These are phyloP conservation scores for Arctium minus DNA, from an alignment of 129 eudicot species.

Conservation along the genomic window DNA sequence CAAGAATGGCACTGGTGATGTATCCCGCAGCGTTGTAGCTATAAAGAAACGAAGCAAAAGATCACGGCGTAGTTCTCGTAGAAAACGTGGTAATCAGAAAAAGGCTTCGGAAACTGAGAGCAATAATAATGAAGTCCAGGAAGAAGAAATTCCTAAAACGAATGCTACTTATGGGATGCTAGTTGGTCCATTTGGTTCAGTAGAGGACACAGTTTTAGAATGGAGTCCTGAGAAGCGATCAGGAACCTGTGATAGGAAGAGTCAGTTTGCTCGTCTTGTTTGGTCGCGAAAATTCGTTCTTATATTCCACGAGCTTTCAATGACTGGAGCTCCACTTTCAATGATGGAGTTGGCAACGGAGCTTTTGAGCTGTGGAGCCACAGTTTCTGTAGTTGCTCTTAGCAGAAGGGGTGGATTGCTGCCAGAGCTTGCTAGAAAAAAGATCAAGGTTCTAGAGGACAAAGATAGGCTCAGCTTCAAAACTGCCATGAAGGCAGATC, in stretches of 20 bases:
- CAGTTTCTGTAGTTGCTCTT: constrained; percentile 82
- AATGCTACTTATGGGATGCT: constrained; percentile 76
- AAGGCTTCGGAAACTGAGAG: constrained; percentile 24
- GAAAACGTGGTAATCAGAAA: constrained; percentile 44
- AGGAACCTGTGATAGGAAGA: constrained; percentile 91
- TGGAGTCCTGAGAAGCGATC: constrained; percentile 89
- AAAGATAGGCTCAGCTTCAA: constrained; percentile 79
- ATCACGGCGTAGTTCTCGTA: constrained; percentile 47
- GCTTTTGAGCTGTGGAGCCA: constrained; percentile 96
- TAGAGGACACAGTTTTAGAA: constrained; percentile 71
- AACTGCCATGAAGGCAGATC: constrained; percentile 91
- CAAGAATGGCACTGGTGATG: constrained; percentile 28
- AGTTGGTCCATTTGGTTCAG: constrained; percentile 89
- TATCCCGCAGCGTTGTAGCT: constrained; percentile 20
- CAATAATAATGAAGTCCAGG: constrained; percentile 46
- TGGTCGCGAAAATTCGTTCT: constrained; percentile 90
- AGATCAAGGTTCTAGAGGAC: constrained; percentile 84
- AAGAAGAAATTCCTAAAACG: constrained; percentile 64
- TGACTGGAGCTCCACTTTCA: constrained; percentile 99
- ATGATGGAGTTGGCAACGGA: constrained; percentile 98
- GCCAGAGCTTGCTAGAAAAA: constrained; percentile 78
- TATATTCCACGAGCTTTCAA: constrained; percentile 89
- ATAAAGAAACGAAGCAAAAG: constrained; percentile 55
- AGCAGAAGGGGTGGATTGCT: constrained; percentile 87
- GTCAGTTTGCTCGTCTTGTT: constrained; percentile 85